Base-by-base conservation (phyloP, 2,329 filamentous ascomycete genomes). In the Alternaria incomplexa region DNA sequence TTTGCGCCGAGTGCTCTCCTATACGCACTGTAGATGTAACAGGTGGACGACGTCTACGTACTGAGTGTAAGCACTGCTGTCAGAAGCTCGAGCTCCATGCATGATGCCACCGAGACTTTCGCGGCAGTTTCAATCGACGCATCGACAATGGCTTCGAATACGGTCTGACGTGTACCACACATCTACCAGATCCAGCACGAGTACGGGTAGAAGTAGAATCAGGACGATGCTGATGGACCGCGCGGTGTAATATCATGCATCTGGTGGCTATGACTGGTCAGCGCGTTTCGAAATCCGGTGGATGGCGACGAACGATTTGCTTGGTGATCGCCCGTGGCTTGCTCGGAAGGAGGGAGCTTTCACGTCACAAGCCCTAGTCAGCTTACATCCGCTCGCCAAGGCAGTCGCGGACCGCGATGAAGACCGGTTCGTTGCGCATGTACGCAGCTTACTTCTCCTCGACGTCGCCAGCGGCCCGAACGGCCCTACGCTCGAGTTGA, bases 361-460 rank as follows among this genome's bases (percentile, higher is more conserved):
- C 25, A 32, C 30, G 54, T 63, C 61, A 63, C 56, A 61, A 59
- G 60, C 54, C 30, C 52, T 43, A 58, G 63, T 66, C 61, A 66
- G 61, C 63, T 64, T 56, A 66, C 61, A 61, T 55, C 36, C 56
- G 50, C 61, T 63, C 57, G 61, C 43, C 45, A 62, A 44, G 28
- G 40, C 26, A 23, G 26, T 47, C 26, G 54, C 58, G 58, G 50
- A 62, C 62, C 58, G 58, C 59, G 48, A 40, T 50, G 20, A 51
- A 30, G 13, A 57, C 48, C 45, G 32, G 50, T 58, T 62, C 30
- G 13, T 20, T 53, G 36, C 44, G 40, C 54, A 50, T 23, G 36
- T 36, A 51, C 36, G 53, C 36, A 47, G 58, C 55, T 58, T 47
- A 61, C 43, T 23, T 5, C 30, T 45, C 4, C 9, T 40, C 36